Base-by-base conservation (phyloP, 441 rosid genomes). In the Eutrema salsugineum region DNA sequence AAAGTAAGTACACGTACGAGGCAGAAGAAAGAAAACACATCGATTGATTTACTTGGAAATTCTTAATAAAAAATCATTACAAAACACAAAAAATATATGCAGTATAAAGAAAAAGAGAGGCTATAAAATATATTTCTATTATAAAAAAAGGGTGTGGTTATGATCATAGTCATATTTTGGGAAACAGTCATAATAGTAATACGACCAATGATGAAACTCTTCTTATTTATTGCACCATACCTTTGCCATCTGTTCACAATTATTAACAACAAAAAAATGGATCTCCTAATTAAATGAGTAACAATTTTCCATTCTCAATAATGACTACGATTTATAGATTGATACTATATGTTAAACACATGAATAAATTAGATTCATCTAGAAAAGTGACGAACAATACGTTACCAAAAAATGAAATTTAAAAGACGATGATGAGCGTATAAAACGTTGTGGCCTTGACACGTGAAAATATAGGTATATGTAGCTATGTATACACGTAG, bases 1-100 rank as follows among this genome's bases (percentile, higher is more conserved):
- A 78, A 57, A 78, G 78, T 51, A 24, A 78, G 85, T 81, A 83
- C 83, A 86, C 87, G 80, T 82, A 86, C 87, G 80, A 85, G 82
- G 85, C 75, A 78, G 72, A 73, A 77, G 50, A 48, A 75, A 43
- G 43, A 35, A 61, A 70, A 69, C 75, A 70, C 62, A 39, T 57
- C 57, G 42, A 70, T 70, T 63, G 62, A 63, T 40, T 57, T 57
- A 10, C 55, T 22, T 43, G 22, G 24, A 19, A 22, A 8, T 36
- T 46, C 33, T 12, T 14, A 60, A 59, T 15, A 30, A 40, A 24
- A 36, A 5, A 10, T 17, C 42, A 24, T 15, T 24, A 8, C 24
- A 39, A 30, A 22, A 0, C 6, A 57, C 8, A 19, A 58, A 5
- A 58, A 17, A 24, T 3, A 0, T 7, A 47, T 11, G n/a, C n/a